A percentile compares a stretch with the other conserved stretches of the same genome.
phyloP scores from a whole-genome alignment of 257 asterid genomes.

The Solanum bukasovii region DNA sequence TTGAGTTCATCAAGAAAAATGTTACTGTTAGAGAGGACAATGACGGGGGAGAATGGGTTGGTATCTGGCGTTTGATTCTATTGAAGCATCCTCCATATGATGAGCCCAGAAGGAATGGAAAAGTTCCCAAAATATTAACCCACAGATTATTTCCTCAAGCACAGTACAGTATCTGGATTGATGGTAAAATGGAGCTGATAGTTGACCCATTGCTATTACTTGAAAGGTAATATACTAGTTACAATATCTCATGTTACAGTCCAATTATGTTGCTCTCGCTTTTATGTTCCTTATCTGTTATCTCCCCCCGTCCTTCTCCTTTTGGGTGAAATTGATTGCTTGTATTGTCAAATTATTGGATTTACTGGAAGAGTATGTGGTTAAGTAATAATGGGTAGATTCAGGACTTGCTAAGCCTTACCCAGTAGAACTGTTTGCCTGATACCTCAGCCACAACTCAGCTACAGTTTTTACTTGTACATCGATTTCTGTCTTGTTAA shows the following conservation, averaged over 20 bases:
- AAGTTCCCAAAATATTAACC: constrained; percentile 93
- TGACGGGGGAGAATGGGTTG: constrained; percentile 85
- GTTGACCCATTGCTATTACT: constrained; percentile 90
- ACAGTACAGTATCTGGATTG: constrained; percentile 94
- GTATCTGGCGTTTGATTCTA: constrained; percentile 83
- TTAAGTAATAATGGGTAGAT: not conserved
- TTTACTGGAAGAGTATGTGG: not conserved
- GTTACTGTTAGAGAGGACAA: constrained; percentile 63
- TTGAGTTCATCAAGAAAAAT: constrained; percentile 57
- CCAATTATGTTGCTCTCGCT: not conserved
- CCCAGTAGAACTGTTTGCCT: not conserved
- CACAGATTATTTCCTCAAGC: constrained; percentile 93
- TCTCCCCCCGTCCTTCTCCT: not conserved
- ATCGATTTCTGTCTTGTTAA: not conserved
- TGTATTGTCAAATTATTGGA: not conserved
- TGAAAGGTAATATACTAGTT: constrained; percentile 53
- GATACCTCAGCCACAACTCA: not conserved
- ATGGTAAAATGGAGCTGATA: constrained; percentile 97
- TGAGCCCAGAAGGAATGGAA: constrained; percentile 98
- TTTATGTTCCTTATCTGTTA: not conserved
- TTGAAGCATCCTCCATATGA: constrained; percentile 90
- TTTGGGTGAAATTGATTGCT: not conserved
- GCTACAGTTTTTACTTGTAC: not conserved
- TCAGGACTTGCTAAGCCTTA: not conserved
- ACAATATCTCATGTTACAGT: not conserved